These are phyloP conservation scores for Escallonia herrerae DNA, from an alignment of 129 eudicot species.

Conservation along the genomic window DNA sequence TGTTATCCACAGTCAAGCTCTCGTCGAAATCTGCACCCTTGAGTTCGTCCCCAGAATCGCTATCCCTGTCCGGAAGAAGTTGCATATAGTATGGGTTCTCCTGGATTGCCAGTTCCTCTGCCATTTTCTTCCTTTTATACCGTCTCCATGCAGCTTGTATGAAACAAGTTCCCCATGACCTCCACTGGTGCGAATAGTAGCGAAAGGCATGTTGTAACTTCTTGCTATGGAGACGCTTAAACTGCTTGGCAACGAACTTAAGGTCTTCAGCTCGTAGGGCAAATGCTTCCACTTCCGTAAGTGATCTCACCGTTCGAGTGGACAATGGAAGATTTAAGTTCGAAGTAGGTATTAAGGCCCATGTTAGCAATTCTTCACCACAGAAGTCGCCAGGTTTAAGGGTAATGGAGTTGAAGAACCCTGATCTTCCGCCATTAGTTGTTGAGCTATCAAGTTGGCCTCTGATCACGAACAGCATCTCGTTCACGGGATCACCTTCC, in stretches of 20 bases:
- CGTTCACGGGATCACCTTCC: slow-evolving; percentile 66
- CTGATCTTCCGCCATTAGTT: slow-evolving; percentile 57
- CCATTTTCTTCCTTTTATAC: too few relatives aligned
- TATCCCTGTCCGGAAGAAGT: slow-evolving; percentile 3
- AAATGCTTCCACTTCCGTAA: slow-evolving; percentile 78
- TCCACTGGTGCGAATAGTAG: too few relatives aligned
- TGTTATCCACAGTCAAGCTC: slow-evolving; percentile 12
- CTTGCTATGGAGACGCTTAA: too few relatives aligned
- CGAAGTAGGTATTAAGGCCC: slow-evolving; percentile 56
- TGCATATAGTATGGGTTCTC: too few relatives aligned
- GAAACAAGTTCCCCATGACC: too few relatives aligned
- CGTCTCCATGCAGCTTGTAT: too few relatives aligned
- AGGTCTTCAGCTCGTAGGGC: slow-evolving; percentile 76
- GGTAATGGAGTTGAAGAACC: slow-evolving; percentile 56
- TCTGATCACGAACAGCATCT: slow-evolving; percentile 59
- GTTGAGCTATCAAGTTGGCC: slow-evolving; percentile 69
- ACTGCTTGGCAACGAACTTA: slow-evolving; percentile 61
- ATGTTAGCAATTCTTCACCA: slow-evolving; percentile 68
- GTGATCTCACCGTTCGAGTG: slow-evolving; percentile 57
- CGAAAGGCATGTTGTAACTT: too few relatives aligned
- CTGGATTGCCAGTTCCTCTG: too few relatives aligned
- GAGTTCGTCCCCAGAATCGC: too few relatives aligned
- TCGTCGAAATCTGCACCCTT: not conserved
- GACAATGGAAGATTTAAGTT: slow-evolving; percentile 62
- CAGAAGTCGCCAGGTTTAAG: slow-evolving; percentile 61